Conservation (phyloP, 192 early-diverging fungal species). For the Entrophospora sp. region DNA sequence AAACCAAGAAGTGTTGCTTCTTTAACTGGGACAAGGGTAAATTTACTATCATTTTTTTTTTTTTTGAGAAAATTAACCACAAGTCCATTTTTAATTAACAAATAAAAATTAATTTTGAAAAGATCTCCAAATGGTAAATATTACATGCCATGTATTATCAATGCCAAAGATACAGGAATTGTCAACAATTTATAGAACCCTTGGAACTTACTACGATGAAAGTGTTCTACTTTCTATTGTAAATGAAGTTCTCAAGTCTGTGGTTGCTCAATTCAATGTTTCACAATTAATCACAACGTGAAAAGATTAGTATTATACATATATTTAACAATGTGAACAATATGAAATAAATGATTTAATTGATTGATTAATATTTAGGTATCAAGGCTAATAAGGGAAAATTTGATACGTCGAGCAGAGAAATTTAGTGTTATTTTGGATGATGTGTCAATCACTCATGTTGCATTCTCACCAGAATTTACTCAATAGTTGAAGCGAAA, state of each 20-base stretch:
- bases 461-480: constrained; percentile 93
- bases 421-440: constrained; percentile 89
- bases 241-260: constrained; percentile 95
- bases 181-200: constrained; percentile 77
- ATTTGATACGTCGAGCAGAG: constrained; percentile 69
- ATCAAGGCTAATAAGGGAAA: constrained; percentile 81
- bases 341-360: no score
- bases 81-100: no score
- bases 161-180: constrained; percentile 70
- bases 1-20: constrained; percentile 96
- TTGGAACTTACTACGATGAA: constrained; percentile 93
- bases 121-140: constrained; percentile 99
- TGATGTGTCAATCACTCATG: constrained; percentile 97
- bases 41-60: no score
- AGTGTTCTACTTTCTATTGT: constrained; percentile 95
- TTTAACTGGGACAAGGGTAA: constrained; percentile 90
- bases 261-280: constrained; percentile 98
- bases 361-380: no score
- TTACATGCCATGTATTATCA: constrained; percentile 93
- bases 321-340: no score
- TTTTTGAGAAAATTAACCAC: no score
- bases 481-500: constrained; percentile 95
- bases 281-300: constrained; percentile 98
- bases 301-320: no score
- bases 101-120: no score